phyloP scores from a whole-genome alignment of 2,329 filamentous ascomycete species.

The Colletotrichum sp. region DNA sequence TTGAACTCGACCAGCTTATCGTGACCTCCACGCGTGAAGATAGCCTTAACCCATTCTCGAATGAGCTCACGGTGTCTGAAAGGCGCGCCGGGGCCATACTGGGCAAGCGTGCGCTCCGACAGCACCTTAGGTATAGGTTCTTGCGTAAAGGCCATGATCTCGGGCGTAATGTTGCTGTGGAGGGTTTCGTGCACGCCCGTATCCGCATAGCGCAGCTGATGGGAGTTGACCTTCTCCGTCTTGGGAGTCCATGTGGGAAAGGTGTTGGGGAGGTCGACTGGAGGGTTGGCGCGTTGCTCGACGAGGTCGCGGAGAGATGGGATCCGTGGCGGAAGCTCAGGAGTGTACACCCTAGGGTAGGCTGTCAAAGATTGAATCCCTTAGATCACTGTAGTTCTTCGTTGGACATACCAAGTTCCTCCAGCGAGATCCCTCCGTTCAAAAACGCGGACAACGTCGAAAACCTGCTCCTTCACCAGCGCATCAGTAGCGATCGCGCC shows the following conservation, averaged over 20 bases:
- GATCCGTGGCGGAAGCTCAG: not conserved
- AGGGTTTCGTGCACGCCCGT: not conserved
- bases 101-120: not conserved
- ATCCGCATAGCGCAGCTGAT: not conserved
- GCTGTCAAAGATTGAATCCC: fast-evolving
- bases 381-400: fast-evolving
- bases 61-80: not conserved
- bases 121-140: not conserved
- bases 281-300: not conserved
- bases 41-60: not conserved
- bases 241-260: not conserved
- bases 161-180: not conserved
- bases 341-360: not conserved
- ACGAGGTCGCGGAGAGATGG: not conserved
- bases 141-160: not conserved
- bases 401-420: not conserved
- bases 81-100: not conserved
- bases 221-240: not conserved
- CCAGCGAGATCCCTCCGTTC: not conserved
- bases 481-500: not conserved
- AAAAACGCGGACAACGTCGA: not conserved
- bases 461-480: not conserved
- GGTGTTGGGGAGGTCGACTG: not conserved
- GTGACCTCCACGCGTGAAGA: not conserved
- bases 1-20: not conserved